Percentiles rank a stretch among this genome's conserved stretches.
These are phyloP conservation scores for Tulasnella sp. DNA, from an alignment of 768 basidiomycete species.

Conservation along the genomic window DNA sequence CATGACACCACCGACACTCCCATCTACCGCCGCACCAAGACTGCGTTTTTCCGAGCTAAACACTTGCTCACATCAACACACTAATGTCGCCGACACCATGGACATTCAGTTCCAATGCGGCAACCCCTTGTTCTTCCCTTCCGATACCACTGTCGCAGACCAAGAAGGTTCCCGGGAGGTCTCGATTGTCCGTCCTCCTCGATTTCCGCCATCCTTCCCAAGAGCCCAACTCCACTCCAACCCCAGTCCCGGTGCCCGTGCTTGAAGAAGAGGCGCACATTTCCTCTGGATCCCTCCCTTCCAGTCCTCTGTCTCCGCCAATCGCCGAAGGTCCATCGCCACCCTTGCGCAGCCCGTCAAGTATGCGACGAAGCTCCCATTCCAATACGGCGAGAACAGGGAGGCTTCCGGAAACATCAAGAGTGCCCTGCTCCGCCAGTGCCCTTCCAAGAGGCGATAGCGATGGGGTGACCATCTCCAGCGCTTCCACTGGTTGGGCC, in stretches of 20 bases:
- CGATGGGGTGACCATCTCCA: slow-evolving; percentile 5
- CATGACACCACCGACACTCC: background rate
- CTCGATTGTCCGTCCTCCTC: background rate
- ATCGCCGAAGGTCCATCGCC: background rate
- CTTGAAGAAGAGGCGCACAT: background rate
- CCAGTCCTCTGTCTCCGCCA: background rate
- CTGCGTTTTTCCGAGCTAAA: background rate
- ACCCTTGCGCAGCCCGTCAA: background rate
- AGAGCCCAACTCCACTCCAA: background rate
- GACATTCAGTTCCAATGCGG: background rate
- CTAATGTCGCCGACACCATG: background rate
- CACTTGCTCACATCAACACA: background rate
- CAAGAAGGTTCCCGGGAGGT: background rate
- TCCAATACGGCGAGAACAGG: background rate
- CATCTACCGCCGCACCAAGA: background rate
- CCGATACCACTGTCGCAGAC: background rate
- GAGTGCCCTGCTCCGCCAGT: background rate
- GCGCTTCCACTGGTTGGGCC: slow-evolving; percentile 4
- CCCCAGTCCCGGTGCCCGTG: background rate
- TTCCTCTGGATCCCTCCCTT: background rate
- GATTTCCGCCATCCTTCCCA: background rate
- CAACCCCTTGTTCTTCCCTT: background rate
- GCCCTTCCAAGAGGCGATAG: background rate
- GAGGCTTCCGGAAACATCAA: background rate
- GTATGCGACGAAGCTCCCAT: background rate